Evolutionary conservation across 805 yeast genomes (phyloP).

Genomic region (Starmerella etchellsii): DNA sequence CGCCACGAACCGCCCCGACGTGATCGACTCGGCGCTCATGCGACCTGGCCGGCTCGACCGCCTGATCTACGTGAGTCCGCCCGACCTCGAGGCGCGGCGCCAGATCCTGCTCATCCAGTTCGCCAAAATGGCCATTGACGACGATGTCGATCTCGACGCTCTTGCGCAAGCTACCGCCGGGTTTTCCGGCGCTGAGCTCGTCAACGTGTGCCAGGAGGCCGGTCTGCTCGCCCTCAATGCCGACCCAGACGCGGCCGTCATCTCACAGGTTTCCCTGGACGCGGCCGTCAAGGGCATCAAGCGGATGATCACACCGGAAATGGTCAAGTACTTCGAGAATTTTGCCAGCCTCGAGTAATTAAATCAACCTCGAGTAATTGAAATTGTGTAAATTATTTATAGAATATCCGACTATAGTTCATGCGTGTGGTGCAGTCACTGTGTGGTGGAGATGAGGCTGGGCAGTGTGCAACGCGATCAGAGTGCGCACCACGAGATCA

Average conservation of each 20-base stretch:
- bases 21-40: slow-evolving; percentile 80
- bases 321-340: slow-evolving; percentile 61
- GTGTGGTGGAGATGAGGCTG: too few relatives aligned
- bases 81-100: slow-evolving; percentile 65
- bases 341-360: slow-evolving; percentile 29
- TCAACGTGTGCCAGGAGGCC: slow-evolving; percentile 84
- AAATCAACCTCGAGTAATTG: not conserved
- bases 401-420: too few relatives aligned
- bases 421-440: too few relatives aligned
- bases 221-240: slow-evolving; percentile 92
- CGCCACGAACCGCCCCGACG: slow-evolving; percentile 91
- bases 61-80: slow-evolving; percentile 86
- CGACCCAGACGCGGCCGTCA: slow-evolving; percentile 35
- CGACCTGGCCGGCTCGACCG: slow-evolving; percentile 95
- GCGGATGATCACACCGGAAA: slow-evolving; percentile 70
- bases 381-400: too few relatives aligned
- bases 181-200: slow-evolving; percentile 94
- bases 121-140: slow-evolving; percentile 44
- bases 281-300: slow-evolving; percentile 56
- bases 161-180: slow-evolving; percentile 66
- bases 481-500: too few relatives aligned
- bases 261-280: slow-evolving; percentile 55
- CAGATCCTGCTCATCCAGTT: slow-evolving; percentile 67
- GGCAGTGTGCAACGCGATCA: too few relatives aligned
- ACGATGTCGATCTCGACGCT: slow-evolving; percentile 37